Base-by-base conservation (phyloP, 306 rosid genomes). In the Cyamopsis tetragonoloba region DNA sequence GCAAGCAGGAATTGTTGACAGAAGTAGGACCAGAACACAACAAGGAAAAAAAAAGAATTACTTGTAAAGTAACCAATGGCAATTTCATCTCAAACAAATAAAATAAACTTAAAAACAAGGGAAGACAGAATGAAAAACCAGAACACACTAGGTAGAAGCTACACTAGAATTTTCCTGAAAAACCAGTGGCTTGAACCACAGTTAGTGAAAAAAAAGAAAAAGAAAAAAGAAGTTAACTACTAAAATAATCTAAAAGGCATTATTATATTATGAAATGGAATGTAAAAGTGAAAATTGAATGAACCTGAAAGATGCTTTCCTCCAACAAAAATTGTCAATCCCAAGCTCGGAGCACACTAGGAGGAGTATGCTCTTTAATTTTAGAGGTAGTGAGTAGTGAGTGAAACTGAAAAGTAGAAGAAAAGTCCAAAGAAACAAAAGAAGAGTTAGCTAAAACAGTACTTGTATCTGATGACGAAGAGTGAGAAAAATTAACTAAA, bases 251-350 rank as follows among this genome's bases (percentile, higher is more conserved):
- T n/a, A 49, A 23, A 0, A 30, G n/a, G 19, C 18, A 30, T 30
- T 65, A 56, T 42, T 9, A 17, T 17, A 48, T 15, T 20, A 47
- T 19, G 46, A 32, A 9, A n/a, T n/a, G 27, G 15, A 17, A 13
- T 57, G 63, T 32, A 30, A 57, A 56, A 62, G 22, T 9, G 31
- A 42, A 64, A 2, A 31, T 3, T 6, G 37, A 3, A 23, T 13
- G 60, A 48, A 66, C 71, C 71, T 48, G 71, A 66, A 20, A 20
- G 14, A 13, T 5, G 18, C 22, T 3, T 20, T 66, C 47, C 35
- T 31, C 34, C 17, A 32, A 51, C 59, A 66, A 48, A 66, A 48
- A 5, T 48, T 48, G 47, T 32, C 48, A 32, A 34, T 0, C 32
- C 34, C 60, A 11, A 7, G 34, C 34, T 66, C 5, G n/a, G n/a